phyloP scores from a whole-genome alignment of 2,329 filamentous ascomycete species.

The Endocalyx cinctus region DNA sequence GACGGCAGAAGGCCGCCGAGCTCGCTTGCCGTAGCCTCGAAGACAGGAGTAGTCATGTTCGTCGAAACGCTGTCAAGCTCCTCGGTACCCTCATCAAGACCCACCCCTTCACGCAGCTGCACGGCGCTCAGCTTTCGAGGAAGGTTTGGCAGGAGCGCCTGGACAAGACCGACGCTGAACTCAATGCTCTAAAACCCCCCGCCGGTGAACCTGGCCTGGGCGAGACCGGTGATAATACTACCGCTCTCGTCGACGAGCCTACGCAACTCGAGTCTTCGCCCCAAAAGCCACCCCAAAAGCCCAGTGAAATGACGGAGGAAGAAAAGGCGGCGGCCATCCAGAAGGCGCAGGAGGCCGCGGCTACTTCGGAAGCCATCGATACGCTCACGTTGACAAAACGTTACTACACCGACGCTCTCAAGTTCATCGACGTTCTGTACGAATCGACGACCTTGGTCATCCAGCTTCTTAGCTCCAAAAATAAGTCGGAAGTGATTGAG shows the following conservation, averaged over 20 bases:
- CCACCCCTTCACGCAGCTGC: constrained; percentile 88
- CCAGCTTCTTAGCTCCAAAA: constrained; percentile 86
- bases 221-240: constrained; percentile 60
- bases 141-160: constrained; percentile 83
- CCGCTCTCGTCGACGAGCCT: constrained; percentile 77
- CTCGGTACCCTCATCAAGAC: constrained; percentile 85
- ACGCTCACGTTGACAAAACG: constrained; percentile 83
- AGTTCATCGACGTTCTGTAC: constrained; percentile 89
- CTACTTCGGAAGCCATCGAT: constrained; percentile 81
- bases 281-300: constrained; percentile 64
- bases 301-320: constrained; percentile 68
- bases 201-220: constrained; percentile 67
- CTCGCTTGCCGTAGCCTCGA: constrained; percentile 84
- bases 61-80: constrained; percentile 91
- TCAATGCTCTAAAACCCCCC: constrained; percentile 77
- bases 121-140: constrained; percentile 78
- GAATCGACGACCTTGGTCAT: constrained; percentile 75
- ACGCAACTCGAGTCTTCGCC: constrained; percentile 74
- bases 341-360: constrained; percentile 81
- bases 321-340: constrained; percentile 68
- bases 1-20: constrained; percentile 81
- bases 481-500: constrained; percentile 98
- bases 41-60: constrained; percentile 97
- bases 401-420: constrained; percentile 89
- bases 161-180: constrained; percentile 75